Evolutionary conservation across 768 basidiomycete species (phyloP), one percentile per base, ranked within the genome.

Genomic region (Pleurotus giganteus): DNA sequence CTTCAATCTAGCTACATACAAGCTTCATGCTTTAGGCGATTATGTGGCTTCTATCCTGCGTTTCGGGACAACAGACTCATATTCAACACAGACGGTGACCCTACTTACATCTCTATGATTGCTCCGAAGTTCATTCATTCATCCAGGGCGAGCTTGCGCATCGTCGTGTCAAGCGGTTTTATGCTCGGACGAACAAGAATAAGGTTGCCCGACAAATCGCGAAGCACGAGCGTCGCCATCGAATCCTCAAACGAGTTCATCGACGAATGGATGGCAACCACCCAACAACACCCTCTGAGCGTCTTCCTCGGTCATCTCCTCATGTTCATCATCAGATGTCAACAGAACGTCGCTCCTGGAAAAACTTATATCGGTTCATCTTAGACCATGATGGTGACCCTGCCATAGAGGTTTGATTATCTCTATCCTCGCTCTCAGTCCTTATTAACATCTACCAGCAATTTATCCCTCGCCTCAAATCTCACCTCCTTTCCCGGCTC

Each of bases 21-120:
- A 77, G 53, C 2, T 68, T 0, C 76, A 76, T 54, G 58, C 66
- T 0, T 57, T 77, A 0, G 72, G 71, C 0, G 64, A 77, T 44
- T 75, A 75, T 37, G 49, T 37, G 0, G 2, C 12, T 0, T 58
- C 60, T 0, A 74, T 77, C 6, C 19, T 37, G 1, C 9, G 23
- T 2, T 64, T 65, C 21, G 74, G 76, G 0, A 72, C 72, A 1
- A 70, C 68, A 0, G 73, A 77, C 28, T 67, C 66, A 0, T 74
- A 70, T 49, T 61, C 63, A 2, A 73, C 71, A 0, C 65, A 70
- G 27, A 57, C 59, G 1, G 74, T 74, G 34, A 9, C n/a, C 11
- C 34, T 36, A 36, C 34, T 36, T 36, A 54, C 1, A 66, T 61
- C 41, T 29, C 56, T 29, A 36, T 59, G 65, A 4, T 23, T 61